Conservation (phyloP, 176 grass and related monocot genomes). For the Coix lacrymajobi region DNA sequence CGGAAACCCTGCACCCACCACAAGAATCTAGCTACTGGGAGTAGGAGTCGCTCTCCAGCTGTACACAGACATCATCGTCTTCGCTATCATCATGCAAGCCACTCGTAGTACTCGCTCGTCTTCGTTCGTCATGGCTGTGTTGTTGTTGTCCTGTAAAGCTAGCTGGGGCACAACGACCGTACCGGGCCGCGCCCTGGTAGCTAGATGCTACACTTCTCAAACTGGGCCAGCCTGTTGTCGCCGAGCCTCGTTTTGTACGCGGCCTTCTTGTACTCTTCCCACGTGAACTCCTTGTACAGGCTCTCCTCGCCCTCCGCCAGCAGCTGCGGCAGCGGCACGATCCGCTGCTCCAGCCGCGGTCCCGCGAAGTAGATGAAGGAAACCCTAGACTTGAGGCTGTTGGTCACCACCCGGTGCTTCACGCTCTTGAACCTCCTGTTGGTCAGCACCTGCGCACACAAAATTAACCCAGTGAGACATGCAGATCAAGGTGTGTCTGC, state of each 20-base stretch:
- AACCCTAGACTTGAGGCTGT: constrained; percentile 81
- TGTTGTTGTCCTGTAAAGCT: background rate
- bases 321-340: constrained; percentile 79
- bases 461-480: background rate
- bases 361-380: constrained; percentile 96
- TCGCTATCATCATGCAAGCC: background rate
- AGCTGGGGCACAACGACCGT: background rate
- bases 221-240: constrained; percentile 81
- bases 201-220: constrained; percentile 35
- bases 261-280: constrained; percentile 97
- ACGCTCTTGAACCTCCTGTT: constrained; percentile 94
- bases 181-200: background rate
- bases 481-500: background rate
- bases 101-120: background rate
- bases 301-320: constrained; percentile 75
- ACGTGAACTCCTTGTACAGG: constrained; percentile 96
- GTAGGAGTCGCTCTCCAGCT: background rate
- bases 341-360: constrained; percentile 58
- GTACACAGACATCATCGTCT: constrained; percentile 4
- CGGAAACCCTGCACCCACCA: constrained; percentile 7
- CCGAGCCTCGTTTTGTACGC: constrained; percentile 93
- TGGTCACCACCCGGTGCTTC: constrained; percentile 93
- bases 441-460: constrained; percentile 56
- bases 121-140: background rate
- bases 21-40: constrained; percentile 3